Percentiles rank a stretch among this genome's conserved stretches.
These are phyloP conservation scores for Kwoniella mangroviensis DNA, from an alignment of 768 basidiomycete genomes.

Conservation along the genomic window DNA sequence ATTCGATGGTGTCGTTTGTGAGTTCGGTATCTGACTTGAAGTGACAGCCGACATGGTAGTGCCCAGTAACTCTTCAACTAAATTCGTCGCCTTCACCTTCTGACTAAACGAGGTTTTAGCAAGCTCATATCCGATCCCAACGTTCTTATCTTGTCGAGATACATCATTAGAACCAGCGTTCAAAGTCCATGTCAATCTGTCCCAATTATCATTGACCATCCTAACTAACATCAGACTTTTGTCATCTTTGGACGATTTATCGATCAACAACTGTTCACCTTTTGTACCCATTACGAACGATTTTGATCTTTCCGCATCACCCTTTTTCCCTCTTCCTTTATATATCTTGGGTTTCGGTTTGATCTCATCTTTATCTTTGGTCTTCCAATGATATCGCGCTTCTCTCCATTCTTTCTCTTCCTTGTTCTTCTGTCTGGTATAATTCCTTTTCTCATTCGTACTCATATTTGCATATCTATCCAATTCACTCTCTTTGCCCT, in stretches of 20 bases:
- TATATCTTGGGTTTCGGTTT: conserved; percentile 11
- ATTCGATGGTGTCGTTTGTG: conserved; percentile 1
- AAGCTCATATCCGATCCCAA: neutral
- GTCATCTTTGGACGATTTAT: conserved; percentile 22
- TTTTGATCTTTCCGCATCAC: conserved; percentile 6
- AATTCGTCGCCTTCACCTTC: conserved; percentile 8
- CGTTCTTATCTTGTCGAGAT: no score
- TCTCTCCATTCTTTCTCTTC: conserved; percentile 56
- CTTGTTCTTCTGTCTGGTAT: conserved; percentile 62
- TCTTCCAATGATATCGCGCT: neutral
- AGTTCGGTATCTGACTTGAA: neutral
- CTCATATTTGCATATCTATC: conserved; percentile 10
- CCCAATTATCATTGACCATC: conserved; percentile 44
- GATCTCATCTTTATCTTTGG: conserved; percentile 6
- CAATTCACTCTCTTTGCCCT: conserved; percentile 10
- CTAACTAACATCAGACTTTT: conserved; percentile 43
- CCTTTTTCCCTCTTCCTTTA: conserved; percentile 23
- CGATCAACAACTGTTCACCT: neutral
- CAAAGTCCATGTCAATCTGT: conserved; percentile 31
- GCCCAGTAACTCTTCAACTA: conserved; percentile 15
- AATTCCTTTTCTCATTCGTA: conserved; percentile 55
- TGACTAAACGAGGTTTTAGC: neutral
- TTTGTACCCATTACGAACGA: conserved; percentile 25
- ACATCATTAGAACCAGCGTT: neutral
- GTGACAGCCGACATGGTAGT: conserved; percentile 4